Evolutionary conservation across 352 stramenopile species (phyloP), one percentile per base, ranked within the genome.

Genomic region (Phytophthora rubi): DNA sequence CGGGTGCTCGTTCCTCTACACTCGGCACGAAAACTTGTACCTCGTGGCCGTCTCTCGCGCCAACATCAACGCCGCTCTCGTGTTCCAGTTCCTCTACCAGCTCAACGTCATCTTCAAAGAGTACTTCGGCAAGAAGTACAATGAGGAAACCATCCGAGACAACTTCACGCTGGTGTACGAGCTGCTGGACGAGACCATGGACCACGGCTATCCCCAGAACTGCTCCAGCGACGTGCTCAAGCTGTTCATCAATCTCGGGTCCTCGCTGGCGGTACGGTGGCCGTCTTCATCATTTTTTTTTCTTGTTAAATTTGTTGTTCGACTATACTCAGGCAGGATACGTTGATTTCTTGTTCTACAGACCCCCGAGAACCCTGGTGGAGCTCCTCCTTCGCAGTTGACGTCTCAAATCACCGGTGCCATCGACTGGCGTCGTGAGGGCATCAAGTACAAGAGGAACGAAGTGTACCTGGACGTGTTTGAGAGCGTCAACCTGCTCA

Each of bases 131-230:
- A 97, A 98, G 65, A 97, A 98, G 63, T 99, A 99, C 82, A 97
- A 95, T 59, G 97, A 99, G 75, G 97, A 98, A 60, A 96, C 91
- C 55, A 96, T 99, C 66, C 88, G 96, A 47, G 98, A 99, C 76
- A 99, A 99, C 80, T 99, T 99, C 82, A 99, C 97, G 53, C 86
- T 99, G 33, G 97, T 99, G 65, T 99, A 99, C 67, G 98, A 99
- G 85, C 88, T 99, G 32, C 94, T 99, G 72, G 98, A 99, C 68
- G 97, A 99, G 76, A 99, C 97, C 6, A 99, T 99, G 95, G 98
- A 99, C 82, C 98, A 99, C 89, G 97, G 98, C 6, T 99, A 99
- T 81, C 97, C 97, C 30, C 98, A 99, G 86, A 99, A 99, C 80
- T 98, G 95, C 77, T 95, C 95, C 23, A 98, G 99, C 37, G 97